A percentile compares a stretch with the other conserved stretches of the same genome.
Conservation (phyloP, 1,284 basidiomycete genomes). For the Coriolopsis trogii region DNA sequence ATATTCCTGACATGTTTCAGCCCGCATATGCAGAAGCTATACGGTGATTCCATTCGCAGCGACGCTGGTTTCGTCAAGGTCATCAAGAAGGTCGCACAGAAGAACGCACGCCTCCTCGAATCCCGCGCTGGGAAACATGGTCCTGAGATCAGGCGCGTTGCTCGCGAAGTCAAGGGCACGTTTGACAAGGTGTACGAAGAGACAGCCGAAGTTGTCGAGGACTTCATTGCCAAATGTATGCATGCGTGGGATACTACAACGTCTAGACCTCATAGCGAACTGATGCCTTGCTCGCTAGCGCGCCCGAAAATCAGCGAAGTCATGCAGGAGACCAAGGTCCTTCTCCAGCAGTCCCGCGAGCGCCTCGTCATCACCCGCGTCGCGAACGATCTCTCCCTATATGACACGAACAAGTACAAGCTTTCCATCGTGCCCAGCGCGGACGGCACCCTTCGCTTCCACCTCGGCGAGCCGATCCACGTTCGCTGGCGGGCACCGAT, state of each 20-base stretch:
- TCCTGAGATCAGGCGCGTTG: conserved; percentile 78
- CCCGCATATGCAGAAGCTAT: conserved; percentile 96
- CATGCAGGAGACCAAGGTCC: conserved; percentile 88
- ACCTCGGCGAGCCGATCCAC: conserved; percentile 88
- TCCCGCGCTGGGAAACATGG: conserved; percentile 69
- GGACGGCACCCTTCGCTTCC: conserved; percentile 65
- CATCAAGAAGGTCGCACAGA: conserved; percentile 87
- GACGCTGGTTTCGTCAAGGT: conserved; percentile 98
- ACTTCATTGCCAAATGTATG: conserved; percentile 89
- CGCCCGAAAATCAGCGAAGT: conserved; percentile 75
- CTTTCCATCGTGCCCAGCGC: conserved; percentile 62
- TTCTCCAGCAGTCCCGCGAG: conserved; percentile 91
- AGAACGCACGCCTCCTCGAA: conserved; percentile 76
- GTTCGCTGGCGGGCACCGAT: conserved; percentile 88
- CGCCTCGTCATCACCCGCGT: conserved; percentile 89
- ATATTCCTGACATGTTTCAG: conserved; percentile 42
- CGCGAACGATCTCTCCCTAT: conserved; percentile 77
- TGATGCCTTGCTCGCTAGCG: conserved; percentile 39
- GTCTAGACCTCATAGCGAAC: neutral
- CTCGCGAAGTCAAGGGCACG: conserved; percentile 89
- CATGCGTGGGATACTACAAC: conserved; percentile 2
- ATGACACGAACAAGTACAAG: conserved; percentile 81
- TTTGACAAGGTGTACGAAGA: conserved; percentile 96
- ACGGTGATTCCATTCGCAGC: conserved; percentile 90
- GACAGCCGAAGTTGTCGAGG: conserved; percentile 88